Conservation (phyloP, 805 yeast genomes). For the Nakazawaea siamensis region DNA sequence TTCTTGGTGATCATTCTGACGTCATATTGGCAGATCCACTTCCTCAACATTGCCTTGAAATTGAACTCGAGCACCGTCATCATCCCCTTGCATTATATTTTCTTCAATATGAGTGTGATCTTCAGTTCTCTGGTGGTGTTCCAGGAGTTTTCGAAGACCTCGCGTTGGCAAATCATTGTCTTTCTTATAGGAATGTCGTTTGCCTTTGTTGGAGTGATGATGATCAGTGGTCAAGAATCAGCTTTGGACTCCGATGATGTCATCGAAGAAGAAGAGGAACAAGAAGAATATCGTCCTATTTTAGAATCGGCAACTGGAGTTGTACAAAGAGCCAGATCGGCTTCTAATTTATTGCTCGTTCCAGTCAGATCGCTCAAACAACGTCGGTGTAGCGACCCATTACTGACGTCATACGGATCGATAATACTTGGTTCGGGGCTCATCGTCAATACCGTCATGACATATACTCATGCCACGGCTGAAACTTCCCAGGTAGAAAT, state of each 20-base stretch:
- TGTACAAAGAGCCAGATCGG: slow-evolving; percentile 7
- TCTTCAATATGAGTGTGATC: slow-evolving; percentile 35
- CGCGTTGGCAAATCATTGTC: slow-evolving; percentile 14
- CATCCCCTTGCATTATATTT: slow-evolving; percentile 40
- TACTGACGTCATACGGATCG: slow-evolving; percentile 1
- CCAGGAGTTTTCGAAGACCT: slow-evolving; percentile 27
- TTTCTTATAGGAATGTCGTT: slow-evolving; percentile 27
- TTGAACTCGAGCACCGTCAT: slow-evolving; percentile 35
- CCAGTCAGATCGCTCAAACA: slow-evolving; percentile 2
- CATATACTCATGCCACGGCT: slow-evolving; percentile 3
- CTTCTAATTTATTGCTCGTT: slow-evolving; percentile 4
- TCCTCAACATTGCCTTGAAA: slow-evolving; percentile 29
- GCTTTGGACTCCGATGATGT: background rate
- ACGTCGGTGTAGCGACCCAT: background rate
- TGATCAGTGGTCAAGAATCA: slow-evolving; percentile 17
- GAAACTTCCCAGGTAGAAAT: background rate
- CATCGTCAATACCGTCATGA: slow-evolving; percentile 7
- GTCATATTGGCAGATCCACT: slow-evolving; percentile 31
- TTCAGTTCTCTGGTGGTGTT: slow-evolving; percentile 33
- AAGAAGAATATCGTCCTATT: slow-evolving; percentile 22
- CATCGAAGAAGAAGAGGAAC: slow-evolving; percentile 1
- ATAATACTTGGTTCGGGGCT: slow-evolving; percentile 6
- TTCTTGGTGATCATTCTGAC: slow-evolving; percentile 25
- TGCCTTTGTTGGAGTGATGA: slow-evolving; percentile 33
- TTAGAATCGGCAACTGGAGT: background rate